Evolutionary conservation across 2,329 filamentous ascomycete species (phyloP), one percentile per base, ranked within the genome.

Genomic region (Hortaea sp.): DNA sequence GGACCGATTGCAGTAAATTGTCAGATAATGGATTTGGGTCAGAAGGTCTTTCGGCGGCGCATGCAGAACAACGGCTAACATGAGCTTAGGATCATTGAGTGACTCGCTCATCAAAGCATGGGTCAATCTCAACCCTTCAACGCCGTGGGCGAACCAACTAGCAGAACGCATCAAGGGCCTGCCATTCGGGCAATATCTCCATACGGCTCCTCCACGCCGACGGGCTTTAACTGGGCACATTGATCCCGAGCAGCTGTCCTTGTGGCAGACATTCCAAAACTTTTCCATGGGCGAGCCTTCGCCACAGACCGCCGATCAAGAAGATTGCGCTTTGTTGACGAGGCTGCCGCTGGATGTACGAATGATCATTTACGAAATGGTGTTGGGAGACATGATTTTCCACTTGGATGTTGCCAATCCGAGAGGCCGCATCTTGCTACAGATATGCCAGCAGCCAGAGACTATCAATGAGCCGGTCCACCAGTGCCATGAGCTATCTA

Each of bases 281-380:
- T 44, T 61, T 35, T 51, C 54, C 9, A 45, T 49, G 20, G 27
- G 52, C 7, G 56, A 53, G 42, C 37, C 54, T 7, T 52, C 53
- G 41, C 57, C 57, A 37, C 48, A 45, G 6, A 57, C 53, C 11
- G 39, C 54, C n/a, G 53, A 57, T 7, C 59, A 62, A 44, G 38
- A 40, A 13, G 41, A 56, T 4, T 55, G 53, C 41, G 43, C 41
- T 11, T 57, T 62, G 30, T 41, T 63, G 13, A 46, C 53, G 5
- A 57, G 48, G 37, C 51, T 63, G 27, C 61, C 61, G 3, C 56
- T 61, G 28, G 61, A 63, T 47, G 47, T 63, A 7, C 57, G 60
- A 10, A 44, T 62, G 41, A 57, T 63, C 32, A 61, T 63, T 12
- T 63, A 63, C 44, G 61, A 63, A 12, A 52, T 61, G 49, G 53